Evolutionary conservation across 192 early-diverging fungal genomes (phyloP), one percentile per base, ranked within the genome.

Genomic region (Pilobolus umbonatus): DNA sequence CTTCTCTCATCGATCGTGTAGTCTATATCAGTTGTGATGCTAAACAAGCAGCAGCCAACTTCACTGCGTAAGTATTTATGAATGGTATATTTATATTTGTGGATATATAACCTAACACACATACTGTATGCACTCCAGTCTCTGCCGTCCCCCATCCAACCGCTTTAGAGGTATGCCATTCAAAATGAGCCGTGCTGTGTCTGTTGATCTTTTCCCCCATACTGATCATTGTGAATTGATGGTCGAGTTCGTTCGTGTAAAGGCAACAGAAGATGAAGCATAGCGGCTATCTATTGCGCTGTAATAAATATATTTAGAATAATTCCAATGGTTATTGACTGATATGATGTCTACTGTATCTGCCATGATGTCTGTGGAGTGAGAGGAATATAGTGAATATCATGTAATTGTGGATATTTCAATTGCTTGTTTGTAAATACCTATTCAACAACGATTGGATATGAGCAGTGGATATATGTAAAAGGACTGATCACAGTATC

Each of bases 171-270:
- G 81, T 7, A 34, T 21, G 31, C 82, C 85, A 10, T 92, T 92
- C 72, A 62, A 72, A n/a, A 81, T 81, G 2, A 48, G 63, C 10
- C 62, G 72, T 38, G 85, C 80, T 2, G 64, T 82, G 26, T 73
- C 84, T 2, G 71, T 92, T 5, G 89, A 92, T 62, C 49, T 92
- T 19, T 92, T 92, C 76, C 89, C 89, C 43, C 85, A 92, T 63
- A 82, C 85, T 21, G 58, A 75, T 21, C 80, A 78, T 43, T 85
- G 71, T 40, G 89, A 90, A 71, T 60, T 90, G 19, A 67, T 92
- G 12, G 58, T 90, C 42, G 83, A 82, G 56, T 86, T 89, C 60
- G 53, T 72, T n/a, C 58, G 84, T 44, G 66, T 62, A 15, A 28
- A 40, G 26, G 34, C 42, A 36, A 29, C 38, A 25, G 42, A 49